Conservation (phyloP, 148 eudicot species). For the Chenopodium berlandieri region DNA sequence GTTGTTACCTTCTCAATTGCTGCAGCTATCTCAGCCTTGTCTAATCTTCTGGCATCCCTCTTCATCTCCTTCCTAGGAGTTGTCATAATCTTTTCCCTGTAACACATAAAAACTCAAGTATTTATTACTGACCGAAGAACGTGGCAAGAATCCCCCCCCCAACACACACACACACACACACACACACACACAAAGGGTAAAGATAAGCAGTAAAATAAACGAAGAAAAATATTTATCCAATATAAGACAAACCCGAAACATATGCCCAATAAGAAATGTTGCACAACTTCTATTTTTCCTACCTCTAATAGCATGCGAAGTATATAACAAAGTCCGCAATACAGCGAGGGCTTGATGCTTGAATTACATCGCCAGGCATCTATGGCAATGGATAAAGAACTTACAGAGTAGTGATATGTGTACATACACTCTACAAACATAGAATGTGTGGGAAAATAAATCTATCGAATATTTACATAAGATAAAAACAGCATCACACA, state of each 20-base stretch:
- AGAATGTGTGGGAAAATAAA: background rate
- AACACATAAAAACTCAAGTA: slow-evolving; percentile 1
- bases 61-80: slow-evolving; percentile 68
- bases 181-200: background rate
- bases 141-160: background rate
- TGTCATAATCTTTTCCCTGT: slow-evolving; percentile 87
- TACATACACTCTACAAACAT: background rate
- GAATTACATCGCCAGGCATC: background rate
- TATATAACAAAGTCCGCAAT: background rate
- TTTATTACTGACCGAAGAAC: background rate
- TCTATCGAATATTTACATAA: background rate
- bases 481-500: background rate
- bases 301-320: background rate
- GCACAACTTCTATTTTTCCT: background rate
- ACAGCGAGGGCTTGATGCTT: background rate
- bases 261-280: background rate
- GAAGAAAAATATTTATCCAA: background rate
- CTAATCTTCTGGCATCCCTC: slow-evolving; percentile 74
- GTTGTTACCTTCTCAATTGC: slow-evolving; percentile 54
- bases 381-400: background rate
- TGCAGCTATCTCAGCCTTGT: slow-evolving; percentile 91
- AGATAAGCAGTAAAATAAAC: background rate
- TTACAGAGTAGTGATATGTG: background rate
- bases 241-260: background rate
- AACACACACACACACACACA: background rate